phyloP scores from a whole-genome alignment of 768 basidiomycete genomes.

The Piloderma croceum region DNA sequence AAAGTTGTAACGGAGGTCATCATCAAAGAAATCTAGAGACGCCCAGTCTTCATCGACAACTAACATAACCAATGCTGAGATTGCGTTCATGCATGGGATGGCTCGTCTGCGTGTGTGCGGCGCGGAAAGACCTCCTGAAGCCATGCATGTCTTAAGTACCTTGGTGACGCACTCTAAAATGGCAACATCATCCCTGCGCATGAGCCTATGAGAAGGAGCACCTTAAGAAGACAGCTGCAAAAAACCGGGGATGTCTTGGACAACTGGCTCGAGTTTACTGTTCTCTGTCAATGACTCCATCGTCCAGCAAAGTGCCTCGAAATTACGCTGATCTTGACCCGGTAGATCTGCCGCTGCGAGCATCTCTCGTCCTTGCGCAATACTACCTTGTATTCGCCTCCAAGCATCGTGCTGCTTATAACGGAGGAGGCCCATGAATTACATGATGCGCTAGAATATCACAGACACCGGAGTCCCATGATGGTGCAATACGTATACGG shows the following conservation, averaged over 20 bases:
- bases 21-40: too few species aligned
- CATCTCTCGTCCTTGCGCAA: constrained; percentile 28
- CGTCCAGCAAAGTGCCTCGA: constrained; percentile 37
- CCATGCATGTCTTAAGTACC: constrained; percentile 27
- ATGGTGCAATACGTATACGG: constrained; percentile 28
- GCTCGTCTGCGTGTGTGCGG: constrained; percentile 26
- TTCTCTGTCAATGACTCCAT: constrained; percentile 31
- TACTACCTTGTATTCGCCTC: constrained; percentile 8
- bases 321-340: constrained; percentile 33
- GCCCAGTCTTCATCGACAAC: too few species aligned
- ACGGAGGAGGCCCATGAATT: constrained; percentile 20
- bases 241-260: constrained; percentile 32
- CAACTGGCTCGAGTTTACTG: constrained; percentile 31
- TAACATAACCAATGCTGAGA: constrained; percentile 41
- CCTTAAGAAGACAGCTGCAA: constrained; percentile 35
- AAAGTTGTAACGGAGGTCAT: too few species aligned
- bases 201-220: constrained; percentile 28
- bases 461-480: constrained; percentile 33
- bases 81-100: constrained; percentile 31
- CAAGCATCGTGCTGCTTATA: constrained; percentile 19
- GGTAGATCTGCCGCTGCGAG: constrained; percentile 30
- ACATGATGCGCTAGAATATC: constrained; percentile 26
- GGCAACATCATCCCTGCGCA: constrained; percentile 25
- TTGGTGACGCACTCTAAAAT: constrained; percentile 33
- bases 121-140: constrained; percentile 13